phyloP scores from a whole-genome alignment of 305 asterid species.

The Euphrasia arctica region DNA sequence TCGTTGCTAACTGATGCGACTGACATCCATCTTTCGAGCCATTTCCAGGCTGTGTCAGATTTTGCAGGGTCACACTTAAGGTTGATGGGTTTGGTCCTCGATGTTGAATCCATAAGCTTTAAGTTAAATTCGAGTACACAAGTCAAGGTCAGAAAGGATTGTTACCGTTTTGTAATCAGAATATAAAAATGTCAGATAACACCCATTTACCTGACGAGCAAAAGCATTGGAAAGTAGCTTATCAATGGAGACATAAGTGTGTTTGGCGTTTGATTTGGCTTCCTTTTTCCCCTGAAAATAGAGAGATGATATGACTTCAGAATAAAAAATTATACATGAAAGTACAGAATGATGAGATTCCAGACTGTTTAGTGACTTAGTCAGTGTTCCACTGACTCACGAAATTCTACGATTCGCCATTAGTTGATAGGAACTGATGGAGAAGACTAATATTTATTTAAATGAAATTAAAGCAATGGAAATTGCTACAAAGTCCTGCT shows the following conservation, averaged over 20 bases:
- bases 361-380: no score
- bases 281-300: slow-evolving; percentile 45
- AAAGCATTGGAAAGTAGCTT: slow-evolving; percentile 81
- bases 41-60: slow-evolving; percentile 85
- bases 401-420: no score
- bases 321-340: slow-evolving; percentile 3
- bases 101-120: slow-evolving; percentile 81
- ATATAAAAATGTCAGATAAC: slow-evolving; percentile 15
- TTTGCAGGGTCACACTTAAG: slow-evolving; percentile 88
- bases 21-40: slow-evolving; percentile 97
- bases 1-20: slow-evolving; percentile 48
- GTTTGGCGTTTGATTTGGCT: slow-evolving; percentile 30
- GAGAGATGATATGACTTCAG: slow-evolving; percentile 24
- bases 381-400: no score
- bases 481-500: no score
- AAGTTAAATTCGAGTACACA: slow-evolving; percentile 27
- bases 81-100: slow-evolving; percentile 55
- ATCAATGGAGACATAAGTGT: slow-evolving; percentile 52
- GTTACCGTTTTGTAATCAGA: slow-evolving; percentile 5
- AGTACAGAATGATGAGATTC: no score
- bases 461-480: no score
- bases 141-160: slow-evolving; percentile 18
- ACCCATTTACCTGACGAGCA: slow-evolving; percentile 76
- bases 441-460: no score
- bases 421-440: no score